These are phyloP conservation scores for Magnusiomyces tetraspermus DNA, from an alignment of 1,139 yeast species.

Conservation along the genomic window DNA sequence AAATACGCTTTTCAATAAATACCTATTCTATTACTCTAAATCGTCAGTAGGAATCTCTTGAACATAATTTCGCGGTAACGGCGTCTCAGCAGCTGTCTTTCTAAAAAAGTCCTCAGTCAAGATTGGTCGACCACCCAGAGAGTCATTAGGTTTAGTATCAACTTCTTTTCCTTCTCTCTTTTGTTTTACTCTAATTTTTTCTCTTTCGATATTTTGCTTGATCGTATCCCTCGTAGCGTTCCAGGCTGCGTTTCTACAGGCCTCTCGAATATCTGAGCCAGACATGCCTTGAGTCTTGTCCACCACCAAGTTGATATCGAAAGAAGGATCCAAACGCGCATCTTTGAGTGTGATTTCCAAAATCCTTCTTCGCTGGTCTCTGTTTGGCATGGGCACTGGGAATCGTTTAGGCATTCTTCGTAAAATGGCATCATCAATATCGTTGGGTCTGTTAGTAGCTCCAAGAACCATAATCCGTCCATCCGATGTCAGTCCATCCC, in stretches of 20 bases:
- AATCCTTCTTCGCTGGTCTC: slow-evolving; percentile 60
- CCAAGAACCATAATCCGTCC: slow-evolving; percentile 86
- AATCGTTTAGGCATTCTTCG: slow-evolving; percentile 90
- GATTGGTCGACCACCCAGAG: slow-evolving; percentile 34
- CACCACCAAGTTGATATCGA: slow-evolving; percentile 56
- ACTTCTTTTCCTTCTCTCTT: too few species aligned
- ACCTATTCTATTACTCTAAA: background rate
- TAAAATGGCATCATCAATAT: slow-evolving; percentile 85
- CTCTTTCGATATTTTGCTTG: slow-evolving; percentile 24
- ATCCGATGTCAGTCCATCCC: slow-evolving; percentile 81
- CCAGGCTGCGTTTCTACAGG: slow-evolving; percentile 90
- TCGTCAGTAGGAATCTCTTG: slow-evolving; percentile 9
- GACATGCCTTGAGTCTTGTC: slow-evolving; percentile 62
- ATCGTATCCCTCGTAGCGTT: slow-evolving; percentile 82
- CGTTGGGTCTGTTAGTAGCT: slow-evolving; percentile 88
- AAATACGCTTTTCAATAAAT: too few species aligned
- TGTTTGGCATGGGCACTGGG: slow-evolving; percentile 64
- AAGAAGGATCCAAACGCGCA: slow-evolving; percentile 42
- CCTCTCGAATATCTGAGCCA: slow-evolving; percentile 86
- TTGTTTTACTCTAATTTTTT: background rate
- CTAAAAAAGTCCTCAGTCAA: slow-evolving; percentile 33
- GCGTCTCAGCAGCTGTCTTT: slow-evolving; percentile 22
- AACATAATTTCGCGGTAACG: slow-evolving; percentile 21
- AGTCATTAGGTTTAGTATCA: slow-evolving; percentile 17
- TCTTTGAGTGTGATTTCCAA: slow-evolving; percentile 56